These are phyloP conservation scores for Lactarius tabidus DNA, from an alignment of 768 basidiomycete species.

Conservation along the genomic window DNA sequence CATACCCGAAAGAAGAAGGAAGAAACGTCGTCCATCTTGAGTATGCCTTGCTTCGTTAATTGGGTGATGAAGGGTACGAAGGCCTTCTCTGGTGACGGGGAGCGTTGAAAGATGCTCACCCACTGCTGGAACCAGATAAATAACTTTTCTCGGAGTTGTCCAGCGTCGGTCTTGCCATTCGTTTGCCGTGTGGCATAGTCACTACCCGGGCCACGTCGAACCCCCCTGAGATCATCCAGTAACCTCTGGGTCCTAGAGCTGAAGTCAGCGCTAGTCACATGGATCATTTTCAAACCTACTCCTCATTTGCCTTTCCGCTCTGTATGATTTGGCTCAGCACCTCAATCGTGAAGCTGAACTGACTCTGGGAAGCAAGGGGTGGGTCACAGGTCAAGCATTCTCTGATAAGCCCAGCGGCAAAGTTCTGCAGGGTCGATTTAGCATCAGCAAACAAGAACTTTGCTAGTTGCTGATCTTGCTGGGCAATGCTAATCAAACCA, in stretches of 20 bases:
- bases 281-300: constrained; percentile 47
- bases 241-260: constrained; percentile 57
- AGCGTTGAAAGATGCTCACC: constrained; percentile 91
- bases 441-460: constrained; percentile 78
- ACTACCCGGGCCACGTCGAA: constrained; percentile 47
- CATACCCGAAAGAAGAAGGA: constrained; percentile 99
- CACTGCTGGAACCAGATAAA: constrained; percentile 89
- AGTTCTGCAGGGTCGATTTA: constrained; percentile 71
- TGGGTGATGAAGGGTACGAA: constrained; percentile 98
- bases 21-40: constrained; percentile 93
- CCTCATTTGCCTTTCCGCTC: constrained; percentile 75
- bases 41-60: constrained; percentile 91
- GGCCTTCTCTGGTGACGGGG: constrained; percentile 85
- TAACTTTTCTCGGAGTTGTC: constrained; percentile 70
- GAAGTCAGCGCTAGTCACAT: constrained; percentile 13
- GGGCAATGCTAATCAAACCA: constrained; percentile 67
- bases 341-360: constrained; percentile 78
- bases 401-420: constrained; percentile 77
- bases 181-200: constrained; percentile 38
- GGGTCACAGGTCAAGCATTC: constrained; percentile 82
- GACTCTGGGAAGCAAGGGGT: constrained; percentile 72
- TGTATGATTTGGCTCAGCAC: constrained; percentile 71
- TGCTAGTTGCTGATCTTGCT: constrained; percentile 88
- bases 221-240: constrained; percentile 77
- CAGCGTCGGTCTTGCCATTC: constrained; percentile 66